Base-by-base conservation (phyloP, 495 filamentous ascomycete species). In the Cenococcum geophilum region DNA sequence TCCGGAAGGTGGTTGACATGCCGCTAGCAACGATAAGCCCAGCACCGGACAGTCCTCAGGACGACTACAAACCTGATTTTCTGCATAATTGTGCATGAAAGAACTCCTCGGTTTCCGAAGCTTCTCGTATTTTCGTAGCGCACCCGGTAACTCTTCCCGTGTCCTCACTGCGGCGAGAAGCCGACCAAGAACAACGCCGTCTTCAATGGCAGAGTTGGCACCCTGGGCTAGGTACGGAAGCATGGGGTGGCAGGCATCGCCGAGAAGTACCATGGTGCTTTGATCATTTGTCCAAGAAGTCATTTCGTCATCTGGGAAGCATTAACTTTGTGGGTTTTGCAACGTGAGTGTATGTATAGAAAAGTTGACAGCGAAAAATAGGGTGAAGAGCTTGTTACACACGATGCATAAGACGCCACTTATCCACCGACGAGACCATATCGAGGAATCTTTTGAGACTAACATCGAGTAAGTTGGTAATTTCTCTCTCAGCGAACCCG, bases 211-310 rank as follows among this genome's bases (percentile, higher is more conserved):
- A 21, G 72, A 76, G 43, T 77, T 78, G 32, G 79, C 79, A 20
- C 80, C 80, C 72, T 83, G 79, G 6, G 78, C 78, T 4, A 86
- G 69, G 71, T 86, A 86, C 4, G 84, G 84, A 57, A 88, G 78
- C 67, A 84, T 87, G 4, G 86, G 84, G 63, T 89, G 86, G 52
- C 83, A 85, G 5, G 86, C 81, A 67, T 88, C 86, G 22, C 86
- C 86, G 21, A 89, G 76, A 45, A 89, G 68, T 8, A 80, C 84
- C 53, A 88, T 83, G 68, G 67, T 78, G 25, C 62, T 80, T 57
- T 67, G 75, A 1, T 79, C 71, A 59, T 83, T 81, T 5, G 77
- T 74, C 85, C 84, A 87, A 40, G 72, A 71, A n/a, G 78, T 74
- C 6, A 87, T 68, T 0, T 77, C 40, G 3, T 14, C 14, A 14